Evolutionary conservation across 768 basidiomycete species (phyloP), one percentile per base, ranked within the genome.

Genomic region (Russula vinacea): DNA sequence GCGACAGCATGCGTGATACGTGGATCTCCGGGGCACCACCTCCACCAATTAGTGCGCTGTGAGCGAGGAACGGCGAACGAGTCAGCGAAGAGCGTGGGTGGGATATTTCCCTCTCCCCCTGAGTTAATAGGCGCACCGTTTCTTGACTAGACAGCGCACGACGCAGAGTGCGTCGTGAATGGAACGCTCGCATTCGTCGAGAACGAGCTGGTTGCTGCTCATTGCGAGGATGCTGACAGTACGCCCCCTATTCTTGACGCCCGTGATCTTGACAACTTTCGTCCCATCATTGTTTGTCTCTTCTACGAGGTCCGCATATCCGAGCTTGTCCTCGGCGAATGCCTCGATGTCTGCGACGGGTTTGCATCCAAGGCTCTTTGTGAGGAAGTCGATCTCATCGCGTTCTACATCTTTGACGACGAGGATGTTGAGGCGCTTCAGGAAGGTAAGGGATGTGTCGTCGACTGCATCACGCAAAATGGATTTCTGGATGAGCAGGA

Each of bases 401-500:
- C 97, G 90, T 73, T 99, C 97, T 42, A 99, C 88, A 71, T 99
- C 96, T 77, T 98, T 98, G 69, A 98, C 87, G 62, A 89, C 95
- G 49, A 98, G 83, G 73, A 99, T 99, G 73, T 94, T 94, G 64
- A 99, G 86, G 66, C 94, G 90, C 73, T 97, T 94, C 68, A 99
- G 86, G 84, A 98, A 98, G 74, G 92, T 94, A 66, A 99, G 88
- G 8, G 97, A 94, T 24, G 94, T 89, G 65, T 98, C 97, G 74
- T 96, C 97, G 62, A 98, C 95, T n/a, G 96, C 97, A 72, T 99
- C 97, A 58, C 97, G 92, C 49, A 99, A 84, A 73, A 99, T 99
- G 50, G 97, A 98, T 76, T 99, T 99, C 81, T 99, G 97, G 73
- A 99, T 97, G 52, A 99, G 84, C 55, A 99, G 87, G 56, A 98